These are phyloP conservation scores for Mycena sp. DNA, from an alignment of 1,284 basidiomycete genomes.

Conservation along the genomic window DNA sequence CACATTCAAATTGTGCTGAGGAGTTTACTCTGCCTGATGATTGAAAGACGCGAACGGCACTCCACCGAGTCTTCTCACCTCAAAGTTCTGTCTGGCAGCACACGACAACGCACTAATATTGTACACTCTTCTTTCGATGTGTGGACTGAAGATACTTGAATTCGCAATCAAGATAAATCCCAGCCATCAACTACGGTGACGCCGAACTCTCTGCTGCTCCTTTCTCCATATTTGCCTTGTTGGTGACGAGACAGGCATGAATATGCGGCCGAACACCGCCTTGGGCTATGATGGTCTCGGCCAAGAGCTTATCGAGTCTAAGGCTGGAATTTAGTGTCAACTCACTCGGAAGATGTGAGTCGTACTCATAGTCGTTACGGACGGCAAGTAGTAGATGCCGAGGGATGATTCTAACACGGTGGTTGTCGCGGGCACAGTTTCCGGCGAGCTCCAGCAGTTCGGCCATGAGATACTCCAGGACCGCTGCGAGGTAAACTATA, in stretches of 20 bases:
- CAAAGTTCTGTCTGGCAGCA: no score
- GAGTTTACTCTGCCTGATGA: no score
- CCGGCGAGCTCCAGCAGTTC: constrained; percentile 92
- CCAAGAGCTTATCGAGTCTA: constrained; percentile 75
- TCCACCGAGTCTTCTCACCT: no score
- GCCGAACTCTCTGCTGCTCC: neutral
- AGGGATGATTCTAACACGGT: constrained; percentile 85
- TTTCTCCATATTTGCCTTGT: neutral
- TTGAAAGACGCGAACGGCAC: no score
- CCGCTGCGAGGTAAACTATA: constrained; percentile 86
- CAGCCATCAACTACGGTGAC: no score
- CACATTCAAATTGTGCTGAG: no score
- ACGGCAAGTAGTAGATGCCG: constrained; percentile 89
- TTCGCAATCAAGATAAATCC: no score
- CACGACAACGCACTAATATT: no score
- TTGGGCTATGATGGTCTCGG: constrained; percentile 82
- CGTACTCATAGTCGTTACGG: constrained; percentile 82
- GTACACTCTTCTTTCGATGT: no score
- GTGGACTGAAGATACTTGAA: no score
- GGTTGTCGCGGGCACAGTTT: constrained; percentile 81
- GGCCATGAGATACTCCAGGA: constrained; percentile 86
- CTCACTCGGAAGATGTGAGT: neutral
- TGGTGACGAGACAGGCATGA: constrained; percentile 35
- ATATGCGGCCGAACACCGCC: constrained; percentile 82
- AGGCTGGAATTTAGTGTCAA: constrained; percentile 3